These are phyloP conservation scores for Herpotrichia juniperi DNA, from an alignment of 2,329 filamentous ascomycete species.

Conservation along the genomic window DNA sequence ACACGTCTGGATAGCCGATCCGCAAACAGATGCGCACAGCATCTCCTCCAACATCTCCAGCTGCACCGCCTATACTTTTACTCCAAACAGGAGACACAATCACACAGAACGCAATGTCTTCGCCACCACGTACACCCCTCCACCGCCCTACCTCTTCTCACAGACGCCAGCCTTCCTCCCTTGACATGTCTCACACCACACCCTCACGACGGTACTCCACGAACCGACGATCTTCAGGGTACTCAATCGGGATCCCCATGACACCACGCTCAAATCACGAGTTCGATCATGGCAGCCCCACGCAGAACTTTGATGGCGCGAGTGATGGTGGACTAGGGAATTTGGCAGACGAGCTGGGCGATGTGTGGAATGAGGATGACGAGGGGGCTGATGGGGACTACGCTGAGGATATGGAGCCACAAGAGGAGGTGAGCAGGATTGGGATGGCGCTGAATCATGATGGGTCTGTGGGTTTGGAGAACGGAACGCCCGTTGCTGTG, in stretches of 20 bases:
- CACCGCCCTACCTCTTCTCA: slow-evolving; percentile 44
- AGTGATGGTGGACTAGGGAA: slow-evolving; percentile 71
- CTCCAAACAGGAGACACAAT: not conserved
- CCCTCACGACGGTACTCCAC: slow-evolving; percentile 42
- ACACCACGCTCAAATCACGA: slow-evolving; percentile 49
- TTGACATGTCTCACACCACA: slow-evolving; percentile 49
- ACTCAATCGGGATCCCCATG: slow-evolving; percentile 49
- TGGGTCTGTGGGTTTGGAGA: slow-evolving; percentile 30
- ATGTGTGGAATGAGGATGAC: slow-evolving; percentile 71
- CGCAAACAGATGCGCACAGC: slow-evolving; percentile 13
- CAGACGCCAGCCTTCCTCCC: slow-evolving; percentile 48
- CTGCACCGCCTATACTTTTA: not conserved
- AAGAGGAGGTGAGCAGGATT: slow-evolving; percentile 29
- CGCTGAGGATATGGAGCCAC: slow-evolving; percentile 39
- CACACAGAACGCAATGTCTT: slow-evolving; percentile 37
- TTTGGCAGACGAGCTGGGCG: slow-evolving; percentile 79
- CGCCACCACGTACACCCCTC: slow-evolving; percentile 49
- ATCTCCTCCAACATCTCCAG: slow-evolving; percentile 2
- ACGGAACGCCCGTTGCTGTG: slow-evolving; percentile 10
- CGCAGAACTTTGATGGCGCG: slow-evolving; percentile 44
- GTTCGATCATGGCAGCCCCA: slow-evolving; percentile 47
- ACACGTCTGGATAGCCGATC: slow-evolving; percentile 8
- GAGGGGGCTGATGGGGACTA: slow-evolving; percentile 57
- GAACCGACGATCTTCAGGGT: slow-evolving; percentile 52
- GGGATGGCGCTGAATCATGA: slow-evolving; percentile 44